Conservation (phyloP, 768 basidiomycete genomes). For the Pleurotus tuber-regium region DNA sequence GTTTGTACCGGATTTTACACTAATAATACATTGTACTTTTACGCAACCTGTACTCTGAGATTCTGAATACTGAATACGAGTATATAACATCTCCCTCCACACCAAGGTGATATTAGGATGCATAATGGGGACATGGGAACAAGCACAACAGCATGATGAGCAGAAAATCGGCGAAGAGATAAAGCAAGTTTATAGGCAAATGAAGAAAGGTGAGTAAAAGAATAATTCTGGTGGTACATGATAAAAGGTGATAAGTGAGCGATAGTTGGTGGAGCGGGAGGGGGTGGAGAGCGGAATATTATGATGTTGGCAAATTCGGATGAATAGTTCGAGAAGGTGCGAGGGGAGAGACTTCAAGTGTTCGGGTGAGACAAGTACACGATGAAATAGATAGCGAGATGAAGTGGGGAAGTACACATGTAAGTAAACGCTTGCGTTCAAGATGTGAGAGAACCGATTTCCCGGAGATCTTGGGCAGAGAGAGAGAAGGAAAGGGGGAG, state of each 20-base stretch:
- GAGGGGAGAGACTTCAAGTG: too few relatives aligned
- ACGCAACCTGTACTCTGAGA: constrained; percentile 13
- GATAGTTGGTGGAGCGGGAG: background rate
- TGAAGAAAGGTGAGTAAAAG: too few relatives aligned
- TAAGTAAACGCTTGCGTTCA: background rate
- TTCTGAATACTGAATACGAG: constrained; percentile 12
- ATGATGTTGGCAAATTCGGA: background rate
- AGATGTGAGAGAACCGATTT: too few relatives aligned
- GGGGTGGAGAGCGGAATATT: background rate
- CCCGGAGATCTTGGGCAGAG: too few relatives aligned
- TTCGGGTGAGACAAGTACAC: too few relatives aligned
- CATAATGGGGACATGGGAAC: too few relatives aligned
- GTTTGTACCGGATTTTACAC: constrained; percentile 9
- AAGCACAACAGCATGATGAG: background rate
- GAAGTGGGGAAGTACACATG: too few relatives aligned
- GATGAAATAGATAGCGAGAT: too few relatives aligned
- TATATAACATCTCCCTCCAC: too few relatives aligned
- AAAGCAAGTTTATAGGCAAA: too few relatives aligned
- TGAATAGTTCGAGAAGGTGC: background rate
- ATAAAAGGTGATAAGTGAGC: background rate
- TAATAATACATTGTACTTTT: constrained; percentile 29
- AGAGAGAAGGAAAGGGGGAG: too few relatives aligned
- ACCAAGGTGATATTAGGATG: background rate
- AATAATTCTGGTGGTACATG: constrained; percentile 14
- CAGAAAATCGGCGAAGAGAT: background rate